phyloP scores from a whole-genome alignment of 2,329 filamentous ascomycete species.

The Zarea fungicola region DNA sequence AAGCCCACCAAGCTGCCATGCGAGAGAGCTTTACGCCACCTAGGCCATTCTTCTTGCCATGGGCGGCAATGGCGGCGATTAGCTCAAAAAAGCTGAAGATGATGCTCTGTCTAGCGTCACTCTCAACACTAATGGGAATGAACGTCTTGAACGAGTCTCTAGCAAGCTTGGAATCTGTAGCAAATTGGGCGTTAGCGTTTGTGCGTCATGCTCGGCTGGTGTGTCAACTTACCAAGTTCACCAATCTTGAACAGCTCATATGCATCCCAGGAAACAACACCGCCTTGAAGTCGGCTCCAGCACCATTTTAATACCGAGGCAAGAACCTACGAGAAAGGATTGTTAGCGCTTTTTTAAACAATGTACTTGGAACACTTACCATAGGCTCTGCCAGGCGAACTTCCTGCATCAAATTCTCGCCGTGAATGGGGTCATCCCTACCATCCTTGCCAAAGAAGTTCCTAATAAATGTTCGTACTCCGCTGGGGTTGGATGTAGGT shows the following conservation, averaged over 20 bases:
- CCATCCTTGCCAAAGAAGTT: conserved; percentile 81
- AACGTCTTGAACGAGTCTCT: conserved; percentile 94
- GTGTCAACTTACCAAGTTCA: conserved; percentile 66
- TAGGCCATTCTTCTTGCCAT: conserved; percentile 88
- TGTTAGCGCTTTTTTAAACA: conserved; percentile 15
- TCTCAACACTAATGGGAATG: conserved; percentile 88
- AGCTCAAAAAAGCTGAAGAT: conserved; percentile 97
- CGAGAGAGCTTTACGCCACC: conserved; percentile 90
- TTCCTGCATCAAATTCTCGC: conserved; percentile 73
- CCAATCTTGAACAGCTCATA: conserved; percentile 95
- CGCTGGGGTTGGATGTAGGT: conserved; percentile 85
- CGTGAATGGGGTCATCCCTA: conserved; percentile 56
- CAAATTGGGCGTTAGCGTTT: conserved; percentile 18
- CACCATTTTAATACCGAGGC: conserved; percentile 97
- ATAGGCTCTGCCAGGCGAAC: conserved; percentile 89
- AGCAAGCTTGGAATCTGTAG: conserved; percentile 79
- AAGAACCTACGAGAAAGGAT: conserved; percentile 60
- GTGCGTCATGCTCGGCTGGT: conserved; percentile 8
- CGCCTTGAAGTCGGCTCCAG: conserved; percentile 86
- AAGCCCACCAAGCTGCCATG: conserved; percentile 98
- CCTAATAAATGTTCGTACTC: conserved; percentile 85
- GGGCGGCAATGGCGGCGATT: conserved; percentile 81
- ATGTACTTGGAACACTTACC: conserved; percentile 47
- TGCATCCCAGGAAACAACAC: conserved; percentile 93
- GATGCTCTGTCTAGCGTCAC: conserved; percentile 76